Conservation (phyloP, 108 stramenopile species). For the Mediolabrus comicus region DNA sequence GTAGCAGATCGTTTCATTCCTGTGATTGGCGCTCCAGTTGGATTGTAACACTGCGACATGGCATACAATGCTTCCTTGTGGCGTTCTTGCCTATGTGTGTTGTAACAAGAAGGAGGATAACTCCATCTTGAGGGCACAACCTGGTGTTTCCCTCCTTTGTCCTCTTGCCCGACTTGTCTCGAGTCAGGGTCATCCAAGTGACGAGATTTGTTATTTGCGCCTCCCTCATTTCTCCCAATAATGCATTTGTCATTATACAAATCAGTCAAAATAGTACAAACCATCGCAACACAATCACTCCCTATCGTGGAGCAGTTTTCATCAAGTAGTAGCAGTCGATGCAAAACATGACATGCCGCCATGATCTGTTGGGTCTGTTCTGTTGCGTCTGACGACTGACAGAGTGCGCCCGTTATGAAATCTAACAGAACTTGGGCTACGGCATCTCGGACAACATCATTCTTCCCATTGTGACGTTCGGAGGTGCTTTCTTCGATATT, state of each 20-base stretch:
- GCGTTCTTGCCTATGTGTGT: conserved; percentile 16
- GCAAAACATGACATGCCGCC: conserved; percentile 41
- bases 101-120: background rate
- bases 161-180: background rate
- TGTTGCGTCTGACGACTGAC: background rate
- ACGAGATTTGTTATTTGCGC: no score
- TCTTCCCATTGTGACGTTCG: background rate
- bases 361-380: conserved; percentile 25
- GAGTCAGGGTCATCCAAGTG: background rate
- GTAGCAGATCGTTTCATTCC: conserved; percentile 12
- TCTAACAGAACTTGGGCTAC: conserved; percentile 26
- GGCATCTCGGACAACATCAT: conserved; percentile 11
- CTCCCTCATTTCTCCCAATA: background rate
- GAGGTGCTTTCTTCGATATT: background rate
- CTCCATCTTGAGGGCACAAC: conserved; percentile 30
- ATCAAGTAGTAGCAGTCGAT: conserved; percentile 42
- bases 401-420: conserved; percentile 7
- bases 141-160: conserved; percentile 13
- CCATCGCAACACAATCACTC: conserved; percentile 25
- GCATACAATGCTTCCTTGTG: conserved; percentile 12
- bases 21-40: background rate
- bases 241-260: conserved; percentile 17
- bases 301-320: conserved; percentile 20
- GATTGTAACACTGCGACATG: background rate
- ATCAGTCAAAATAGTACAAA: conserved; percentile 26